A percentile compares a stretch with the other conserved stretches of the same genome.
phyloP scores from a whole-genome alignment of 257 asterid species.

The Solanum virginianum region DNA sequence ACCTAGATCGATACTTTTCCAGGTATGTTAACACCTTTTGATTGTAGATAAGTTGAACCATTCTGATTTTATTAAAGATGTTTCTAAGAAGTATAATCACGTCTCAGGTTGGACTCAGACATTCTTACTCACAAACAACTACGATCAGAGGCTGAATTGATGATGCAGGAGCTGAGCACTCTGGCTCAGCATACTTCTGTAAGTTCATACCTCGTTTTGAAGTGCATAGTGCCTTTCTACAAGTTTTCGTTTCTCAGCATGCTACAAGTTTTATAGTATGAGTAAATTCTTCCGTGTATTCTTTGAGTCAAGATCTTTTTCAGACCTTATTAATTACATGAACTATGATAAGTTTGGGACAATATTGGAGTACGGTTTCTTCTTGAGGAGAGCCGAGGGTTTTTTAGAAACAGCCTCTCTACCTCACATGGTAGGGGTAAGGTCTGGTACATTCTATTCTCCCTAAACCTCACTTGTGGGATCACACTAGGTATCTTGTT shows the following conservation, averaged over 20 bases:
- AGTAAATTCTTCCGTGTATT: not conserved
- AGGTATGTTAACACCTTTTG: conserved; percentile 35
- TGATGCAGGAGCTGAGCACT: conserved; percentile 71
- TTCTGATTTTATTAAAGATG: not conserved
- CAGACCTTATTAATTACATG: not conserved
- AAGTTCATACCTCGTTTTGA: conserved; percentile 17
- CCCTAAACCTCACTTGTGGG: not conserved
- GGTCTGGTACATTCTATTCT: not conserved
- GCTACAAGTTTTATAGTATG: not conserved
- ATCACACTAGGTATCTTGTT: not conserved
- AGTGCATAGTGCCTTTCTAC: not conserved
- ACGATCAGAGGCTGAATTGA: conserved; percentile 70
- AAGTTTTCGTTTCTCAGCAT: not conserved
- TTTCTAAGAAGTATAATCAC: not conserved
- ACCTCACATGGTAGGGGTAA: not conserved
- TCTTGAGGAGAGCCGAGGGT: not conserved
- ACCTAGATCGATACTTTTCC: conserved; percentile 64
- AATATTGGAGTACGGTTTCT: not conserved
- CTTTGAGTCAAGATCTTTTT: not conserved
- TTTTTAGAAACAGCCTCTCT: not conserved
- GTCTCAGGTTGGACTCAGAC: conserved; percentile 81
- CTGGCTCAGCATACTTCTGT: conserved; percentile 96
- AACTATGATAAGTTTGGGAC: not conserved
- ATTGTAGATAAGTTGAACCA: not conserved
- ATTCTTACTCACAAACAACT: conserved; percentile 44